Evolutionary conservation across 2,329 filamentous ascomycete species (phyloP), one percentile per base, ranked within the genome.

Genomic region (Fusarium decemcellulare): DNA sequence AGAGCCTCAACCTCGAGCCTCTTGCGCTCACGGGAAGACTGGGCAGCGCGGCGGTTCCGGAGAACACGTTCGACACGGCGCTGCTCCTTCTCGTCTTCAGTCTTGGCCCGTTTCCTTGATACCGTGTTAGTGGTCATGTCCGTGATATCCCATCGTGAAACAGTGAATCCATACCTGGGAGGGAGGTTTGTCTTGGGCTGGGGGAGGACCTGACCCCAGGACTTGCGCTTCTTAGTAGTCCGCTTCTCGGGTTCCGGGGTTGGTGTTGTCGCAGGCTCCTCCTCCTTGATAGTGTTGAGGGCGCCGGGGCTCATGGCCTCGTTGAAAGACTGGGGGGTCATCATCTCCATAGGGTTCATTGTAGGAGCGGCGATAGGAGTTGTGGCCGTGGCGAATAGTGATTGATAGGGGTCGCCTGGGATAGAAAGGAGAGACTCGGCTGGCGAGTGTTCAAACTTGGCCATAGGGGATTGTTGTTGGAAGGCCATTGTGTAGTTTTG

Each of bases 51-150:
- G 71, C 96, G 93, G 79, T 99, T 99, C 46, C 96, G 92, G 74
- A 98, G 93, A 71, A 99, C 96, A 67, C 96, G 93, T 85, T 99
- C 96, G 59, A 98, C 97, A 67, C 96, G 93, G 46, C 96, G 92
- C 82, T 99, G 96, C 83, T 98, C 96, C 84, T 99, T 99, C 82
- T 99, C 96, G 77, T 98, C 96, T 76, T 97, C 95, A 4, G 96
- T 99, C 88, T 98, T 99, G 74, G 96, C 96, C 67, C 96, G 94
- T 89, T 99, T 99, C 72, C 93, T 94, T 68, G 10, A 8, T 63
- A 53, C 9, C 54, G 6, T 76, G 71, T 79, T 76, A 80, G 74
- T 59, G 50, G n/a, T 29, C 18, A 32, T 6, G 16, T 18, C 42
- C 15, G 23, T 10, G 23, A 48, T 2, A 18, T 57, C 15, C 48